A percentile compares a stretch with the other conserved stretches of the same genome.
Evolutionary conservation across 176 grass and related monocot species (phyloP).

Genomic region (Juncus inflexus): DNA sequence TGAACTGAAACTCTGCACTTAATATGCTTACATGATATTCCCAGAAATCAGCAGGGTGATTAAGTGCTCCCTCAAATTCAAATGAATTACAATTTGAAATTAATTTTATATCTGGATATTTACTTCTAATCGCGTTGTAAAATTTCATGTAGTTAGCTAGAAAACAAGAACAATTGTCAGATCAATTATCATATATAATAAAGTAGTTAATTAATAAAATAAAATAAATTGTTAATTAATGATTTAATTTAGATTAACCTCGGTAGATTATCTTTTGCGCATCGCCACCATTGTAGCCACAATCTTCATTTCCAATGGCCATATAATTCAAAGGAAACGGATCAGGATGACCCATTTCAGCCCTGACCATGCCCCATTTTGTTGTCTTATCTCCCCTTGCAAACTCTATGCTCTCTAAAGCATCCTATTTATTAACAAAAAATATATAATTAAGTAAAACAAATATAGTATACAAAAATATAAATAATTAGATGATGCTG

Average conservation of each 20-base stretch:
- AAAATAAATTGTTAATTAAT: slow-evolving; percentile 7
- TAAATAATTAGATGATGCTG: not conserved
- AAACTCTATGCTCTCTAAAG: slow-evolving; percentile 89
- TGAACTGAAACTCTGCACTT: not conserved
- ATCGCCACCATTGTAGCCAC: slow-evolving; percentile 28
- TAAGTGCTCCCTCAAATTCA: slow-evolving; percentile 45
- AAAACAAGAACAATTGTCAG: not conserved
- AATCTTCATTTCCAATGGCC: slow-evolving; percentile 95
- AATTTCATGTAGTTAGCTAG: slow-evolving; percentile 77
- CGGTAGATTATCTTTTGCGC: not conserved
- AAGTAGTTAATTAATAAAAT: not conserved
- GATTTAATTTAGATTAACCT: not conserved
- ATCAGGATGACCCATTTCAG: slow-evolving; percentile 84
- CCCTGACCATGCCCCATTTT: slow-evolving; percentile 91
- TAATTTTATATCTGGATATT: slow-evolving; percentile 84
- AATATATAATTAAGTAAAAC: not conserved
- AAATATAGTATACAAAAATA: too few relatives aligned
- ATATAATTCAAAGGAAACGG: slow-evolving; percentile 90
- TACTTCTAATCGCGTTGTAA: slow-evolving; percentile 61
- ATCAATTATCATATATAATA: slow-evolving; percentile 1
- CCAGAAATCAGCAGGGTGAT: slow-evolving; percentile 89
- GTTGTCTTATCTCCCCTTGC: slow-evolving; percentile 69
- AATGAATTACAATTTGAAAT: slow-evolving; percentile 79
- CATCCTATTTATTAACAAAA: slow-evolving; percentile 44
- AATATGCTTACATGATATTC: slow-evolving; percentile 70